Evolutionary conservation across 2,329 filamentous ascomycete genomes (phyloP).

Genomic region (Epichloe brachyelytri): DNA sequence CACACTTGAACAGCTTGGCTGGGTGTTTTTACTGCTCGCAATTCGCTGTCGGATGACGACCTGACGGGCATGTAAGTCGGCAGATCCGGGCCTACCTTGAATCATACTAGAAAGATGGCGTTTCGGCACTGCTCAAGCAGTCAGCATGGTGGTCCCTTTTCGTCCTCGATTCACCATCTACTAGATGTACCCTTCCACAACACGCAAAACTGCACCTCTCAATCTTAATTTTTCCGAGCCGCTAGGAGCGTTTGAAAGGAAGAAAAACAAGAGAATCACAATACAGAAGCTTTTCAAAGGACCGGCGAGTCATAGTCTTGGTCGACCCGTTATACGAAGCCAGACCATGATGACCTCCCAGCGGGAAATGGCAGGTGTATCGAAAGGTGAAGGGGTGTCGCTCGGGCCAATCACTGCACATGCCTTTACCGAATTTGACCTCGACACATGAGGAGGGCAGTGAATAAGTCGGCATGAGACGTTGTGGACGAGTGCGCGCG

Average conservation of each 20-base stretch:
- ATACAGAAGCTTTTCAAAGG: too few relatives aligned
- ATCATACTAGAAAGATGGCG: too few relatives aligned
- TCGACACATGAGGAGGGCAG: neutral
- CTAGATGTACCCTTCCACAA: neutral
- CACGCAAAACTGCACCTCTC: too few relatives aligned
- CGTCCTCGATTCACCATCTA: neutral
- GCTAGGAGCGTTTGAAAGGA: neutral
- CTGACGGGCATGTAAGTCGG: too few relatives aligned
- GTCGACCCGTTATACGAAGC: neutral
- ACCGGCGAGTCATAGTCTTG: neutral
- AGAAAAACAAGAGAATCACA: too few relatives aligned
- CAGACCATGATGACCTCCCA: neutral
- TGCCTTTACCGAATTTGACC: slow-evolving; percentile 15
- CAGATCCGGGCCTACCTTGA: too few relatives aligned
- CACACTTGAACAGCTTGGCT: too few relatives aligned
- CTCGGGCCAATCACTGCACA: slow-evolving; percentile 13
- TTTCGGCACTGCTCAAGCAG: too few relatives aligned
- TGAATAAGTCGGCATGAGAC: neutral
- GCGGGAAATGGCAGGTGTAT: neutral
- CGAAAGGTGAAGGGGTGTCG: neutral
- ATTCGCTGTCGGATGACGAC: too few relatives aligned
- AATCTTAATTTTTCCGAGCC: too few relatives aligned
- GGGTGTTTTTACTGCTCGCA: neutral
- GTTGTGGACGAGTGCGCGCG: neutral
- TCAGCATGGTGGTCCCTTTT: neutral